Evolutionary conservation across 768 basidiomycete species (phyloP).

Genomic region (Agaricus bisporus): DNA sequence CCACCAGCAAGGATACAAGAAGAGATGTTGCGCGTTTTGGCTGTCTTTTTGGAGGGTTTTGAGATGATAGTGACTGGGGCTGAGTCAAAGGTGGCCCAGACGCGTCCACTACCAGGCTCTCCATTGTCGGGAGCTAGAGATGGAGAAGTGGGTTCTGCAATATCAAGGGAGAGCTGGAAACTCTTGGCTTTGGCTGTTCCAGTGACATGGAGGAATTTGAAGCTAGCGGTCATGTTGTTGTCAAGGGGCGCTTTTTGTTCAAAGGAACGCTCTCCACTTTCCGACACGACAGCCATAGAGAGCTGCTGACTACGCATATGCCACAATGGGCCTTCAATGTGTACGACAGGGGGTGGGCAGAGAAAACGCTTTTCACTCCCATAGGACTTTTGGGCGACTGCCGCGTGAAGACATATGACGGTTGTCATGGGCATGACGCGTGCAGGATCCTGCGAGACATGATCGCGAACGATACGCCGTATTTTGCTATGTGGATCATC

Average conservation of each 20-base stretch:
- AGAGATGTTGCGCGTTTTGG: slow-evolving; percentile 88
- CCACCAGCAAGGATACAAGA: slow-evolving; percentile 88
- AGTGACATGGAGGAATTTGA: slow-evolving; percentile 88
- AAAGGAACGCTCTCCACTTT: slow-evolving; percentile 76
- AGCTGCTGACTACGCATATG: slow-evolving; percentile 77
- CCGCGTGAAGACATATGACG: slow-evolving; percentile 84
- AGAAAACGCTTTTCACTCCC: slow-evolving; percentile 94
- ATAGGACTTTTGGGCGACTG: slow-evolving; percentile 94
- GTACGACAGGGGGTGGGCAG: slow-evolving; percentile 89
- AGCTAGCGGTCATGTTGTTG: slow-evolving; percentile 79
- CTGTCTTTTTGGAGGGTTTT: slow-evolving; percentile 96
- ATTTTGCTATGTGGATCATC: slow-evolving; percentile 75
- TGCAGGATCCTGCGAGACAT: slow-evolving; percentile 67
- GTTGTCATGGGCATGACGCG: slow-evolving; percentile 87
- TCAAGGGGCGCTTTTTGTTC: slow-evolving; percentile 83
- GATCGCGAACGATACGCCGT: slow-evolving; percentile 78
- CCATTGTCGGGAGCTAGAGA: slow-evolving; percentile 38
- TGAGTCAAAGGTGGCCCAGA: slow-evolving; percentile 91
- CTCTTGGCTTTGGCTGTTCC: slow-evolving; percentile 87
- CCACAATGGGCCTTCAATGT: slow-evolving; percentile 85
- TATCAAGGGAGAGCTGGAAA: slow-evolving; percentile 81
- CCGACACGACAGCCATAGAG: slow-evolving; percentile 81
- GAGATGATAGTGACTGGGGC: slow-evolving; percentile 92
- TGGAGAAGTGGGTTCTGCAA: slow-evolving; percentile 65
- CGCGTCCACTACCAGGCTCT: slow-evolving; percentile 50